Conservation (phyloP, 176 grass and related monocot genomes). For the Eremochloa ophiuroides region DNA sequence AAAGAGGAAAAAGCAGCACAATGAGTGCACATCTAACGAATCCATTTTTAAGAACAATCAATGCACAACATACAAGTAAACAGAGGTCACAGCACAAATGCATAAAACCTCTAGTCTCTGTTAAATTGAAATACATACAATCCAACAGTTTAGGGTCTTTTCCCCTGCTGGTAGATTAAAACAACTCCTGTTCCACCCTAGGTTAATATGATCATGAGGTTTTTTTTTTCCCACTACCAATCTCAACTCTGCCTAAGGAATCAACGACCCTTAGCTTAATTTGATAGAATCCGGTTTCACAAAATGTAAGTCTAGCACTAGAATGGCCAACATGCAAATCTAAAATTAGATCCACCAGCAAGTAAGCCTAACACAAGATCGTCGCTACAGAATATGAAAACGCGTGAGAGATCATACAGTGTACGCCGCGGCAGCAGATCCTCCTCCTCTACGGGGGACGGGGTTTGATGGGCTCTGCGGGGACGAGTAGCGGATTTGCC, state of each 20-base stretch:
- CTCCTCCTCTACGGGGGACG: not conserved
- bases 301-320: no score
- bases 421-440: not conserved
- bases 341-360: no score
- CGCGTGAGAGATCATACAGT: not conserved
- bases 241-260: not conserved
- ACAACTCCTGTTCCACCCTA: not conserved
- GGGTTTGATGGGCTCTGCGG: not conserved
- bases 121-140: not conserved
- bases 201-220: not conserved
- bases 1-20: not conserved
- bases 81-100: not conserved
- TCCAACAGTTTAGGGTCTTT: not conserved
- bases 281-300: not conserved
- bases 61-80: not conserved
- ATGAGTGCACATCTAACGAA: not conserved
- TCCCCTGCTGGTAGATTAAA: not conserved
- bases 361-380: not conserved
- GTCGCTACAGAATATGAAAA: not conserved
- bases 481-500: not conserved
- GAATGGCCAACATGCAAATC: no score
- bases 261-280: not conserved
- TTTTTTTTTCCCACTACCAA: not conserved
- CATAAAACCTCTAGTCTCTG: not conserved
- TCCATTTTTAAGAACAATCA: not conserved